These are phyloP conservation scores for Scytalidium sp. DNA, from an alignment of 2,329 filamentous ascomycete genomes.

Conservation along the genomic window DNA sequence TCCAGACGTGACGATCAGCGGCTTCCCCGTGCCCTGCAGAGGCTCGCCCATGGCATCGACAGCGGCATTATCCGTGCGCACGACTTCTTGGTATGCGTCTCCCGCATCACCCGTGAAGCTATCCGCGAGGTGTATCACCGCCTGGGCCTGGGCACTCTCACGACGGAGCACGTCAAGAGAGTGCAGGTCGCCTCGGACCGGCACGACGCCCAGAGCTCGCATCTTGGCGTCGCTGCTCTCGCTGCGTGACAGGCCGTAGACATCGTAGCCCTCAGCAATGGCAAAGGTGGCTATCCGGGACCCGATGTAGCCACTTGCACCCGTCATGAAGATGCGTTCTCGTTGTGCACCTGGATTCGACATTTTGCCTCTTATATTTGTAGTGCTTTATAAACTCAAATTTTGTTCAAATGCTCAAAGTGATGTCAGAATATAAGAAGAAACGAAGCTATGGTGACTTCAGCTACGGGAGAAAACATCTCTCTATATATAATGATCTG, in stretches of 20 bases:
- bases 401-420: too few relatives aligned
- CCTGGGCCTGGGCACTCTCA: conserved; percentile 37
- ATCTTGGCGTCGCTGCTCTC: conserved; percentile 33
- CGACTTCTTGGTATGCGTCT: conserved; percentile 23
- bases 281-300: conserved; percentile 32
- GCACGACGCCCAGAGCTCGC: conserved; percentile 32
- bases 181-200: conserved; percentile 37
- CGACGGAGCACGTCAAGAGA: conserved; percentile 34
- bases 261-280: conserved; percentile 34
- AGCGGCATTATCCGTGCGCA: conserved; percentile 31
- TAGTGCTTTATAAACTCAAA: too few relatives aligned
- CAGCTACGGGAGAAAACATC: too few relatives aligned
- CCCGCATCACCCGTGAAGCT: conserved; percentile 28
- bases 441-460: too few relatives aligned
- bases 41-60: conserved; percentile 35
- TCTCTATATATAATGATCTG: too few relatives aligned
- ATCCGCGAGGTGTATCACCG: conserved; percentile 42
- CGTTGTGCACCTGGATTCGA: too few relatives aligned
- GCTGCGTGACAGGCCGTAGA: conserved; percentile 39
- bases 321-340: conserved; percentile 36
- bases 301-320: conserved; percentile 38
- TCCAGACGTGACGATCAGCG: conserved; percentile 34
- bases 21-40: conserved; percentile 31
- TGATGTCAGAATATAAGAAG: too few relatives aligned
- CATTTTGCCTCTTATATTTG: too few relatives aligned